Conservation (phyloP, 1,139 yeast genomes). For the Protomyces lactucae-debilis region DNA sequence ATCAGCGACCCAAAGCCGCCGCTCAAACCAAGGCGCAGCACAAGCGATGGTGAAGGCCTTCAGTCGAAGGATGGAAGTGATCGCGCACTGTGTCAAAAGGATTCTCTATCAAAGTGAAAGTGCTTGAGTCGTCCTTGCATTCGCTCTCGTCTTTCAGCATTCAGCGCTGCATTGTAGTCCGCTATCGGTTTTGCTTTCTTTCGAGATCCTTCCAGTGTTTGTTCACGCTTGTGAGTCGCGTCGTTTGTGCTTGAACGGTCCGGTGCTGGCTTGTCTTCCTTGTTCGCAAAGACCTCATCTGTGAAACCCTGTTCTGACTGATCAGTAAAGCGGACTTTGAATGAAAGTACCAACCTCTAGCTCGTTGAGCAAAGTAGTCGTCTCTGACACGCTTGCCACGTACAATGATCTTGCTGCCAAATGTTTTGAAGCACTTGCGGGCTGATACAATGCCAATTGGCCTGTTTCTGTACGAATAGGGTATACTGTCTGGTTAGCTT, state of each 20-base stretch:
- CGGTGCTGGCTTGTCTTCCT: conserved; percentile 12
- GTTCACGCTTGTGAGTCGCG: conserved; percentile 10
- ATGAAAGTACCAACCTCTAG: conserved; percentile 55
- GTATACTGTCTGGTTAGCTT: conserved; percentile 38
- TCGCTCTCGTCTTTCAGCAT: conserved; percentile 2
- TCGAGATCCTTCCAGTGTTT: conserved; percentile 1
- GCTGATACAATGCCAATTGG: conserved; percentile 60
- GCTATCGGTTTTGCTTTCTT: conserved; percentile 5
- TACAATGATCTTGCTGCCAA: conserved; percentile 63
- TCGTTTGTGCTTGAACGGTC: conserved; percentile 5
- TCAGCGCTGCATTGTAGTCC: conserved; percentile 16
- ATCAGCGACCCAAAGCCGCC: too few relatives aligned
- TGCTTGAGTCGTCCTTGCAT: background rate
- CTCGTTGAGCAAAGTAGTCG: conserved; percentile 73
- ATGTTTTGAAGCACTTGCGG: conserved; percentile 60
- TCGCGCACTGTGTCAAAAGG: too few relatives aligned
- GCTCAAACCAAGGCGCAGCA: too few relatives aligned
- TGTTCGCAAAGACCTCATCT: conserved; percentile 39
- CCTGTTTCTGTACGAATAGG: conserved; percentile 62
- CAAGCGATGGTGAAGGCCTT: too few relatives aligned
- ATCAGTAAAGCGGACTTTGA: background rate
- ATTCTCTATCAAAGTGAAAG: background rate
- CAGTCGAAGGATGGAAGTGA: too few relatives aligned
- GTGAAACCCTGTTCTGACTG: conserved; percentile 41
- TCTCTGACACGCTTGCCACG: conserved; percentile 64